Percentiles rank a stretch among this genome's conserved stretches.
These are phyloP conservation scores for Coemansia brasiliensis DNA, from an alignment of 192 early-diverging fungal species.

Conservation along the genomic window DNA sequence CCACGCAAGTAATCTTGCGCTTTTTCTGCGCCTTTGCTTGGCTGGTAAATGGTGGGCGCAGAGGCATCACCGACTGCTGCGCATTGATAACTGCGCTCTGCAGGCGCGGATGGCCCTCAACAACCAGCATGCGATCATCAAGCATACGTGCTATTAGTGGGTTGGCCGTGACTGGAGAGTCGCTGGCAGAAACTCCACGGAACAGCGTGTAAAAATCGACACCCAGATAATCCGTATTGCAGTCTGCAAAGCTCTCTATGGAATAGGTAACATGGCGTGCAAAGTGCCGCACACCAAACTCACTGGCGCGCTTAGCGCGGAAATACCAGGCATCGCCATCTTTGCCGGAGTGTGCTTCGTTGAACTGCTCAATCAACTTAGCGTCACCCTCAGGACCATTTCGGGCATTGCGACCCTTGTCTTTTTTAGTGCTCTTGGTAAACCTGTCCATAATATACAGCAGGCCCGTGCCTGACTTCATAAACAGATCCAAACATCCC, in stretches of 20 bases:
- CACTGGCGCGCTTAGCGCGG: conserved; percentile 32
- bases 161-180: conserved; percentile 61
- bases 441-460: conserved; percentile 75
- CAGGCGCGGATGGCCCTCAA: conserved; percentile 81
- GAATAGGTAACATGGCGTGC: conserved; percentile 66
- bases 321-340: conserved; percentile 34
- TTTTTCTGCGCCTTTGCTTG: conserved; percentile 37
- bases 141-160: conserved; percentile 77
- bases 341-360: conserved; percentile 33
- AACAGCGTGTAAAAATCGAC: conserved; percentile 85
- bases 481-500: conserved; percentile 73
- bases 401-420: conserved; percentile 36
- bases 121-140: conserved; percentile 67
- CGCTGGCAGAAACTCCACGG: conserved; percentile 59
- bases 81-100: conserved; percentile 77
- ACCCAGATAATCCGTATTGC: conserved; percentile 76
- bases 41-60: conserved; percentile 58
- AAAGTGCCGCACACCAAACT: conserved; percentile 85
- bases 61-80: conserved; percentile 70
- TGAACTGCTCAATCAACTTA: conserved; percentile 37
- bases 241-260: conserved; percentile 64
- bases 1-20: conserved; percentile 61
- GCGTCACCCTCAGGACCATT: conserved; percentile 40
- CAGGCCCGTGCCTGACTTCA: conserved; percentile 70
- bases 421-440: conserved; percentile 51